Conservation (phyloP, 352 stramenopile genomes). For the Stramenopiles sp. region DNA sequence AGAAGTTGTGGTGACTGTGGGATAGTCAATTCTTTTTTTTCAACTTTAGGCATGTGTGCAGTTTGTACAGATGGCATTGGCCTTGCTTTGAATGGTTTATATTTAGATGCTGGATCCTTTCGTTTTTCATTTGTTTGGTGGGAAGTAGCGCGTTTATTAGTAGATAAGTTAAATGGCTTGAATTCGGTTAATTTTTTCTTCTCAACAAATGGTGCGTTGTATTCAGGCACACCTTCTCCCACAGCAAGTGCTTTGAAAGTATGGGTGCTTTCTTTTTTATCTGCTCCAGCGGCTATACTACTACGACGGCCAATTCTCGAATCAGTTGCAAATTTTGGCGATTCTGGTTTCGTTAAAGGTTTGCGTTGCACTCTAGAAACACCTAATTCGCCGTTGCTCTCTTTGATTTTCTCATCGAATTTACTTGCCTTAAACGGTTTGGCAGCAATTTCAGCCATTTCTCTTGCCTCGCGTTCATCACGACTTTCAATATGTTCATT, state of each 20-base stretch:
- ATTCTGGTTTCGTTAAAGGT: background rate
- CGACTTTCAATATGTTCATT: background rate
- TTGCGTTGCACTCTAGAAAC: background rate
- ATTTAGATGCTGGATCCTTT: background rate
- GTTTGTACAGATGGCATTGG: background rate
- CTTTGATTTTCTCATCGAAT: background rate
- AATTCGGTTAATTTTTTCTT: background rate
- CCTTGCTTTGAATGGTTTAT: background rate
- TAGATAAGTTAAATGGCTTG: background rate
- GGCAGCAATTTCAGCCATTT: slow-evolving; percentile 1
- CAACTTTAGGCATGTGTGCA: background rate
- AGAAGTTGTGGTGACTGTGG: background rate
- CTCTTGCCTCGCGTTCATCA: background rate
- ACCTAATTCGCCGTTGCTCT: background rate
- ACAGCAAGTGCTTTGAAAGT: background rate
- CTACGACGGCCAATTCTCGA: background rate
- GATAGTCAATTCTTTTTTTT: background rate
- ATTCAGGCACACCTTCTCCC: background rate
- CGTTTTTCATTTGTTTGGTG: background rate
- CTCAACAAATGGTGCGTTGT: background rate
- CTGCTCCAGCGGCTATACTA: background rate
- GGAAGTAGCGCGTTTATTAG: background rate
- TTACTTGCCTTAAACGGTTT: background rate
- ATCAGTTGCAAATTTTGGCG: background rate
- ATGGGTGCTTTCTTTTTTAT: background rate